Percentiles rank a stretch among this genome's conserved stretches.
Evolutionary conservation across 2,329 filamentous ascomycete genomes (phyloP).

Genomic region (Colletotrichum spaethianum): DNA sequence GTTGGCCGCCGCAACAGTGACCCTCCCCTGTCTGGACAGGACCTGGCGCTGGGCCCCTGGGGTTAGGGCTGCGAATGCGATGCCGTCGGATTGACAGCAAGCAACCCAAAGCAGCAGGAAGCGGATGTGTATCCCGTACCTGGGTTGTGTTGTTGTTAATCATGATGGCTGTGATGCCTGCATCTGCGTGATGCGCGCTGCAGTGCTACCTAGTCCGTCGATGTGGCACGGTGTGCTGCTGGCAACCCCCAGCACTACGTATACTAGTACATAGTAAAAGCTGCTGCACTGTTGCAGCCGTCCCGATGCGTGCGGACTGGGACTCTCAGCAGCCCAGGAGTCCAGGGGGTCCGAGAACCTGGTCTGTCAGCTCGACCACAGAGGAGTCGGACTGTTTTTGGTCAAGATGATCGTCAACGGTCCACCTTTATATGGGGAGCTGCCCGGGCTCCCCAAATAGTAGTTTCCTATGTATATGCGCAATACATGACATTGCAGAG

Average conservation of each 20-base stretch:
- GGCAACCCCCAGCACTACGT: not conserved
- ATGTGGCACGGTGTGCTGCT: not conserved
- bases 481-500: not conserved
- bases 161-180: not conserved
- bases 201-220: not conserved
- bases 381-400: not conserved
- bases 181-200: slow-evolving; percentile 18
- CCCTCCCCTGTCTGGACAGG: not conserved
- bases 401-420: not conserved
- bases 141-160: not conserved
- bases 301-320: slow-evolving; percentile 12
- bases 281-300: slow-evolving; percentile 8
- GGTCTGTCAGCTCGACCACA: not conserved
- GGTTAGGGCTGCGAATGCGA: not conserved
- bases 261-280: no score
- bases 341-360: not conserved
- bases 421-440: not conserved
- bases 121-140: not conserved
- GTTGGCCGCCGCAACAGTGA: not conserved
- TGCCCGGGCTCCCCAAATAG: slow-evolving; percentile 5
- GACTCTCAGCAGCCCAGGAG: not conserved
- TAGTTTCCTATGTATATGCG: no score
- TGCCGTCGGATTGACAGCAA: not conserved
- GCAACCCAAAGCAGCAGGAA: not conserved
- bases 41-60: not conserved